A percentile compares a stretch with the other conserved stretches of the same genome.
phyloP scores from a whole-genome alignment of 768 basidiomycete genomes.

The Naganishia onofrii region DNA sequence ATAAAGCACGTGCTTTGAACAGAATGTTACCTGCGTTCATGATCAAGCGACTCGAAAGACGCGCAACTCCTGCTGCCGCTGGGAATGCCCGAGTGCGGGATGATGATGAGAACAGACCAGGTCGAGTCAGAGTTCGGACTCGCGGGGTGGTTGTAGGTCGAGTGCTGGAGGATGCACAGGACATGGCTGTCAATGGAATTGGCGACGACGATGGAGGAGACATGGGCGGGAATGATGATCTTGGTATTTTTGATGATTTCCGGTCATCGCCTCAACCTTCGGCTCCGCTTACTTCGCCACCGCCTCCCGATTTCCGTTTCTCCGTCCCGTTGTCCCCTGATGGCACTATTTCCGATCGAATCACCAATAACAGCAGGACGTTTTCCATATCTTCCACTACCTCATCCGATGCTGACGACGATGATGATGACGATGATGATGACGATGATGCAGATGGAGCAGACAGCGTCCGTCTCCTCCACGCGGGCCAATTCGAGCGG shows the following conservation, averaged over 20 bases:
- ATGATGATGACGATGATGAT: slow-evolving; percentile 1
- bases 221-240: background rate
- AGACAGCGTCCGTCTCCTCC: slow-evolving; percentile 19
- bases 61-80: background rate
- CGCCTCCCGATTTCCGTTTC: background rate
- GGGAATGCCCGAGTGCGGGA: background rate
- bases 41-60: slow-evolving; percentile 46
- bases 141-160: background rate
- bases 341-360: background rate
- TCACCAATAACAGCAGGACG: background rate
- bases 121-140: background rate
- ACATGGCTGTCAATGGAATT: background rate
- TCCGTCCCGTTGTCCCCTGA: background rate
- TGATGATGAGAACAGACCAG: background rate
- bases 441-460: slow-evolving; percentile 7
- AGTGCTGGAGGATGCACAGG: background rate
- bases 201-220: background rate
- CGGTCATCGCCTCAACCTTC: background rate
- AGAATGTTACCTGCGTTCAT: slow-evolving; percentile 61
- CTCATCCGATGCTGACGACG: background rate
- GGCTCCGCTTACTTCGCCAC: background rate
- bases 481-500: slow-evolving; percentile 18
- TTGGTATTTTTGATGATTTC: background rate
- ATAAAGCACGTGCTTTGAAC: slow-evolving; percentile 2
- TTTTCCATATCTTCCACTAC: background rate